Evolutionary conservation across 2,329 filamentous ascomycete genomes (phyloP).

Genomic region (Xylariomycetidae sp.): DNA sequence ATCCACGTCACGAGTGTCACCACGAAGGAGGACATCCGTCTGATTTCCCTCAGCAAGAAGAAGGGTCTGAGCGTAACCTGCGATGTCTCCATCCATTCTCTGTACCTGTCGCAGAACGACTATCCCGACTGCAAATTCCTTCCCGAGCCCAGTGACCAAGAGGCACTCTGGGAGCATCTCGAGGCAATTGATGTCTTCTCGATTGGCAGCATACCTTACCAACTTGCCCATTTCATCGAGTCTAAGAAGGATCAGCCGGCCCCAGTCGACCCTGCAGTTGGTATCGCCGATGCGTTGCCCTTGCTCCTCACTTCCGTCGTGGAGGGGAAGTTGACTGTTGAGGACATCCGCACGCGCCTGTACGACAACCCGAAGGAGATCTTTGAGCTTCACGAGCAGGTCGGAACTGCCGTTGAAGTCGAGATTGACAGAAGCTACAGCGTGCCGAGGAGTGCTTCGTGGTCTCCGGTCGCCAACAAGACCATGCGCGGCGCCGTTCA

Average conservation of each 20-base stretch:
- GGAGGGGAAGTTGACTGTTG: slow-evolving; percentile 65
- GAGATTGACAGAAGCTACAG: slow-evolving; percentile 68
- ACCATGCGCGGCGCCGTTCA: slow-evolving; percentile 64
- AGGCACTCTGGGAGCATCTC: slow-evolving; percentile 68
- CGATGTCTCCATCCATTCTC: slow-evolving; percentile 73
- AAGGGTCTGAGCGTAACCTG: slow-evolving; percentile 80
- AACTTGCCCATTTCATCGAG: slow-evolving; percentile 54
- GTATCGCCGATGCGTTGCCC: slow-evolving; percentile 68
- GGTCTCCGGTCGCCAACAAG: slow-evolving; percentile 69
- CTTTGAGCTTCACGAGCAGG: slow-evolving; percentile 76
- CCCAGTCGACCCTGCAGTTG: slow-evolving; percentile 52
- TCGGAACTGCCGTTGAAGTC: slow-evolving; percentile 66
- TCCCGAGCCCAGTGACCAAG: slow-evolving; percentile 62
- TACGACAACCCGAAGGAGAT: slow-evolving; percentile 77
- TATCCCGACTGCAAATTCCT: slow-evolving; percentile 62
- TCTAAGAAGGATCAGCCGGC: slow-evolving; percentile 27
- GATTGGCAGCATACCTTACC: slow-evolving; percentile 71
- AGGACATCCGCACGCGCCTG: slow-evolving; percentile 64
- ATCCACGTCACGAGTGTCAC: slow-evolving; percentile 77
- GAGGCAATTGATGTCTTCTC: slow-evolving; percentile 73
- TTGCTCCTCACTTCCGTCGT: slow-evolving; percentile 70
- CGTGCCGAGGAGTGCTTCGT: slow-evolving; percentile 44
- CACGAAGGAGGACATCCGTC: slow-evolving; percentile 71
- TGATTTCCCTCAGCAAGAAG: slow-evolving; percentile 72
- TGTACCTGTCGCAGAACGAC: slow-evolving; percentile 68